A percentile compares a stretch with the other conserved stretches of the same genome.
phyloP scores from a whole-genome alignment of 2,329 filamentous ascomycete genomes.

The Drechslerella coelobrocha region DNA sequence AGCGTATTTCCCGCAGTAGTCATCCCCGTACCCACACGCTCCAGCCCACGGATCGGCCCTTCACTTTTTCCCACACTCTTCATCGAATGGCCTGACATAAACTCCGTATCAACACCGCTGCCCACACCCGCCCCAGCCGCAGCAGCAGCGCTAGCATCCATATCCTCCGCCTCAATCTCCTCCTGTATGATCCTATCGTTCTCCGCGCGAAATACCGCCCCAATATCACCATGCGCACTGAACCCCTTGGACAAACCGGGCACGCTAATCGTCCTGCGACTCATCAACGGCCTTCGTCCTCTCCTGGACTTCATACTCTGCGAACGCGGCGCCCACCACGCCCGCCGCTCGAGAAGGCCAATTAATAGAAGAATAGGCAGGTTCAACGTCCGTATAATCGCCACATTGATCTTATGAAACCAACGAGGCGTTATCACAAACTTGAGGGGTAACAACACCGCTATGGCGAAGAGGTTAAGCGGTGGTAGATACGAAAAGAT shows the following conservation, averaged over 20 bases:
- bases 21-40: neutral
- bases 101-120: slow-evolving; percentile 11
- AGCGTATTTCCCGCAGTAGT: neutral
- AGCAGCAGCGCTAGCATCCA: slow-evolving; percentile 8
- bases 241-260: slow-evolving; percentile 28
- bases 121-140: slow-evolving; percentile 14
- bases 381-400: slow-evolving; percentile 75
- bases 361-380: slow-evolving; percentile 76
- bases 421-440: slow-evolving; percentile 79
- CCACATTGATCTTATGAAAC: slow-evolving; percentile 90
- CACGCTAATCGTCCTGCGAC: slow-evolving; percentile 37
- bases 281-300: slow-evolving; percentile 5
- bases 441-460: slow-evolving; percentile 77
- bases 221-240: slow-evolving; percentile 40
- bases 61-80: slow-evolving; percentile 1
- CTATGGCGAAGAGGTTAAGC: slow-evolving; percentile 79
- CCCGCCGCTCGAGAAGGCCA: slow-evolving; percentile 71
- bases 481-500: slow-evolving; percentile 83
- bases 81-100: slow-evolving; percentile 17
- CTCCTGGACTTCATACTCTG: slow-evolving; percentile 6
- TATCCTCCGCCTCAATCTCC: slow-evolving; percentile 26
- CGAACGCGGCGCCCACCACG: slow-evolving; percentile 65
- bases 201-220: slow-evolving; percentile 45
- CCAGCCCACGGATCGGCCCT: neutral
- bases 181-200: slow-evolving; percentile 40